These are phyloP conservation scores for Chaetomium globosum DNA, from an alignment of 2,329 filamentous ascomycete species.

Conservation along the genomic window DNA sequence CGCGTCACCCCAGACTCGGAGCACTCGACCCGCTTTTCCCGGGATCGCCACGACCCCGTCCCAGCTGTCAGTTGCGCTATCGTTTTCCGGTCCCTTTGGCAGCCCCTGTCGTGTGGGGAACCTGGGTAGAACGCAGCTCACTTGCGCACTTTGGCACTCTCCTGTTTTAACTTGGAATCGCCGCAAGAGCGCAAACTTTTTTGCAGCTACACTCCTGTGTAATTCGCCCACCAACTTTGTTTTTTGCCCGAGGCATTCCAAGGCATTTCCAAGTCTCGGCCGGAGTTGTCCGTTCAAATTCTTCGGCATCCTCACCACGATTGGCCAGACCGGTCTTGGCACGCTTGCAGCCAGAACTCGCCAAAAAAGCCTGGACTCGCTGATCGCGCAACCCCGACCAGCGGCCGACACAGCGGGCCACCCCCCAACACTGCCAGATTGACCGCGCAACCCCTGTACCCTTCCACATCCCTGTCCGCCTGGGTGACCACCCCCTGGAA, in stretches of 20 bases:
- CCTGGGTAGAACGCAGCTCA: background rate
- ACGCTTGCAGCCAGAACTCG: slow-evolving; percentile 28
- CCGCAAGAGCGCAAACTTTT: background rate
- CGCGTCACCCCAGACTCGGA: slow-evolving; percentile 23
- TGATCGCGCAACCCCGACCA: slow-evolving; percentile 33
- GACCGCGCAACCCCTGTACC: slow-evolving; percentile 21
- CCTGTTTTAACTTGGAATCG: background rate
- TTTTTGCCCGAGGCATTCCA: slow-evolving; percentile 20
- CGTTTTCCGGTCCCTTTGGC: slow-evolving; percentile 15
- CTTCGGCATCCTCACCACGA: slow-evolving; percentile 25
- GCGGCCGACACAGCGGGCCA: slow-evolving; percentile 36
- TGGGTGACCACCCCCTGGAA: slow-evolving; percentile 36
- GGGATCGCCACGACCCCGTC: slow-evolving; percentile 32
- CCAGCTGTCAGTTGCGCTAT: slow-evolving; percentile 16
- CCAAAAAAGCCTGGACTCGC: slow-evolving; percentile 33
- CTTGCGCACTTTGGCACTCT: background rate
- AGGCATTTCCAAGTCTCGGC: slow-evolving; percentile 27
- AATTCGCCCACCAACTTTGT: background rate
- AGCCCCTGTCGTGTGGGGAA: slow-evolving; percentile 11
- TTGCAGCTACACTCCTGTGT: background rate
- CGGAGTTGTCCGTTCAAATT: slow-evolving; percentile 33
- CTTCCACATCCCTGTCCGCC: slow-evolving; percentile 35
- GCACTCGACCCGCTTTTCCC: slow-evolving; percentile 29
- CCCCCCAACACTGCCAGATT: slow-evolving; percentile 27
- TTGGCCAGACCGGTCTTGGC: slow-evolving; percentile 32